Conservation (phyloP, 2,329 filamentous ascomycete genomes). For the Arthrinium phaeospermum region DNA sequence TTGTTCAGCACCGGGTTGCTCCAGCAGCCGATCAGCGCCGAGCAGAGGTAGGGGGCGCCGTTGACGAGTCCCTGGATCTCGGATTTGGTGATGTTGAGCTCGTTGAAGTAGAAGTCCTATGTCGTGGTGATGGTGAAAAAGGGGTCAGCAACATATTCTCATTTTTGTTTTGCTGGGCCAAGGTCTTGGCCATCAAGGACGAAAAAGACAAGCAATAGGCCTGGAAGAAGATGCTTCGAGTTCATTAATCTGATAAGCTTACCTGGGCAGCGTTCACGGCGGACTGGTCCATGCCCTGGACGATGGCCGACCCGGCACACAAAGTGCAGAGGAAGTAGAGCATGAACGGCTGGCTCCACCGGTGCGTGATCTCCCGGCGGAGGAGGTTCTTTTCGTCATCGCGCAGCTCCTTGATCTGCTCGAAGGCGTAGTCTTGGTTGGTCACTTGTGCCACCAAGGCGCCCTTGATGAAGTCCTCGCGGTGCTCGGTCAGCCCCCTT, state of each 20-base stretch:
- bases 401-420: conserved; percentile 52
- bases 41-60: conserved; percentile 66
- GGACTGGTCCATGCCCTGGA: conserved; percentile 73
- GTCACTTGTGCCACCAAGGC: conserved; percentile 28
- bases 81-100: conserved; percentile 61
- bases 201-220: neutral
- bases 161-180: neutral
- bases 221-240: too few species aligned
- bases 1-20: conserved; percentile 61
- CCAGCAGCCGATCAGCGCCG: conserved; percentile 73
- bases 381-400: conserved; percentile 62
- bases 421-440: conserved; percentile 52
- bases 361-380: conserved; percentile 63
- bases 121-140: neutral
- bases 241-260: neutral
- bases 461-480: conserved; percentile 47
- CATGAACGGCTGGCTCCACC: conserved; percentile 70
- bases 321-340: conserved; percentile 67
- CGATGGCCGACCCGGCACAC: conserved; percentile 54
- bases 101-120: conserved; percentile 57
- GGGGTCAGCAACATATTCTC: neutral
- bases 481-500: conserved; percentile 41
- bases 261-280: conserved; percentile 71
- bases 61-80: conserved; percentile 68
- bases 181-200: neutral